Conservation (phyloP, 1,139 yeast species). For the Zygoascus hellenicus region DNA sequence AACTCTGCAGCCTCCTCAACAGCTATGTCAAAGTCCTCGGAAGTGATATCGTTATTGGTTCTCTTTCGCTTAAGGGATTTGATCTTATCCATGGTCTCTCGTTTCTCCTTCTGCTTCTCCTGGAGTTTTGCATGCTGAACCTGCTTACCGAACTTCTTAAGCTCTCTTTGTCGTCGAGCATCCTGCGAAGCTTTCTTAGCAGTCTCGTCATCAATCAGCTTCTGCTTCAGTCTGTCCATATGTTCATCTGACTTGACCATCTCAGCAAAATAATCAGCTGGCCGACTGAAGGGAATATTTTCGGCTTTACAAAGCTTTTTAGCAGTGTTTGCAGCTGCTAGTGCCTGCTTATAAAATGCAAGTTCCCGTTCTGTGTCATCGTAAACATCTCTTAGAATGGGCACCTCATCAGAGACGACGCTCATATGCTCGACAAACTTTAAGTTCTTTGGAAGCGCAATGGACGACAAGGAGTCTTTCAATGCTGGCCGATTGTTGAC, state of each 20-base stretch:
- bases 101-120: slow-evolving; percentile 91
- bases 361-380: slow-evolving; percentile 90
- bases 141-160: slow-evolving; percentile 96
- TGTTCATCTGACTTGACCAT: slow-evolving; percentile 98
- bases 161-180: slow-evolving; percentile 87
- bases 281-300: slow-evolving; percentile 85
- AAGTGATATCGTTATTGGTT: slow-evolving; percentile 64
- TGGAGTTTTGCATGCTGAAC: slow-evolving; percentile 92
- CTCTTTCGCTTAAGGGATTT: slow-evolving; percentile 85
- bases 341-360: slow-evolving; percentile 86
- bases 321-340: slow-evolving; percentile 74
- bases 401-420: slow-evolving; percentile 52
- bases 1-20: slow-evolving; percentile 81
- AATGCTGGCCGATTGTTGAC: slow-evolving; percentile 40
- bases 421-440: slow-evolving; percentile 82
- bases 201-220: slow-evolving; percentile 79
- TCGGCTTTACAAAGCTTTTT: slow-evolving; percentile 57
- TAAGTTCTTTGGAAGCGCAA: slow-evolving; percentile 42
- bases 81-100: slow-evolving; percentile 83
- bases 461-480: slow-evolving; percentile 29
- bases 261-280: slow-evolving; percentile 94
- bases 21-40: slow-evolving; percentile 53
- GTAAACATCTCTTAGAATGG: slow-evolving; percentile 78
- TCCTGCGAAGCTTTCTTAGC: slow-evolving; percentile 90
- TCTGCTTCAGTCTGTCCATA: slow-evolving; percentile 87